A percentile compares a stretch with the other conserved stretches of the same genome.
phyloP scores from a whole-genome alignment of 257 asterid genomes.

The Cruciata laevipes region DNA sequence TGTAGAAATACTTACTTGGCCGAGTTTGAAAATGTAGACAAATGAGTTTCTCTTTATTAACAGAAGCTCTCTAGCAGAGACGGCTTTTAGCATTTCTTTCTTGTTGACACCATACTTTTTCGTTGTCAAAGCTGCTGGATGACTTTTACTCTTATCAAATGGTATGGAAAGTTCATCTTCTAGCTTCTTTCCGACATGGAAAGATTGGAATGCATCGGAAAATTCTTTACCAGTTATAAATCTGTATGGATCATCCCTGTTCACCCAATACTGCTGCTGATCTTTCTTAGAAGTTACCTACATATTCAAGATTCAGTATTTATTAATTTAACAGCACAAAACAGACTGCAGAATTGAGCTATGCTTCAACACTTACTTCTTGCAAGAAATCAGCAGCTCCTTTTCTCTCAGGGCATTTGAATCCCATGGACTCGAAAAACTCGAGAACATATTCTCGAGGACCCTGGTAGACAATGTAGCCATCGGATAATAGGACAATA shows the following conservation, averaged over 20 bases:
- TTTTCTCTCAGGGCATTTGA: constrained; percentile 37
- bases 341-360: background rate
- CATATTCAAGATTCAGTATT: background rate
- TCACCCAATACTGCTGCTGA: constrained; percentile 29
- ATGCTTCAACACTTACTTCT: constrained; percentile 22
- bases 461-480: constrained; percentile 32
- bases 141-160: constrained; percentile 55
- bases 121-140: constrained; percentile 65
- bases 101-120: constrained; percentile 44
- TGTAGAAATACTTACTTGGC: constrained; percentile 32
- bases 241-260: constrained; percentile 24
- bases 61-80: constrained; percentile 49
- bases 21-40: constrained; percentile 39
- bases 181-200: constrained; percentile 30
- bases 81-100: constrained; percentile 52
- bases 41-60: constrained; percentile 58
- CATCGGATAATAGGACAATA: constrained; percentile 32
- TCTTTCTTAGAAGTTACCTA: constrained; percentile 38
- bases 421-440: constrained; percentile 36
- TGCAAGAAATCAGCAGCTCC: constrained; percentile 43
- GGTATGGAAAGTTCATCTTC: constrained; percentile 48
- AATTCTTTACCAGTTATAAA: constrained; percentile 22
- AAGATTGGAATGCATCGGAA: constrained; percentile 24
- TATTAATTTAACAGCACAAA: background rate
- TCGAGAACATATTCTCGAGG: constrained; percentile 29